Evolutionary conservation across 441 rosid species (phyloP).

Genomic region (Adansonia gregorii): DNA sequence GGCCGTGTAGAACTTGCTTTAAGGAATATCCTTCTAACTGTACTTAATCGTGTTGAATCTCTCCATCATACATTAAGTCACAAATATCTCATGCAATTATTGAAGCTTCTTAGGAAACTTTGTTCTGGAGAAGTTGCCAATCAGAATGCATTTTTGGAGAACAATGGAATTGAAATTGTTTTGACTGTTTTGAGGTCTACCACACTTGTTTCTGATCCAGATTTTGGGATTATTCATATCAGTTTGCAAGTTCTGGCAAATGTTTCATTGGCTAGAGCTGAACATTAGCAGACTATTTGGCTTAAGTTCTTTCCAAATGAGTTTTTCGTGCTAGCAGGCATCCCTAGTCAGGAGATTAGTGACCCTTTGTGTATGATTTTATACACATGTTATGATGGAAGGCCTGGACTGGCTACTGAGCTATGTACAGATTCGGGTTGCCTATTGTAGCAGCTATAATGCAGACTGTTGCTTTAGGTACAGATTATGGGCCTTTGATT

Average conservation of each 20-base stretch:
- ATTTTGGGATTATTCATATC: constrained; percentile 47
- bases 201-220: constrained; percentile 34
- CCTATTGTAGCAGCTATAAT: constrained; percentile 48
- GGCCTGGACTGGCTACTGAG: constrained; percentile 39
- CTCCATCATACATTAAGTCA: constrained; percentile 37
- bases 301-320: constrained; percentile 50
- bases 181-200: constrained; percentile 38
- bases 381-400: constrained; percentile 66
- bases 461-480: constrained; percentile 61
- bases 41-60: constrained; percentile 49
- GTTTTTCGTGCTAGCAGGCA: constrained; percentile 48
- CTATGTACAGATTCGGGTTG: constrained; percentile 57
- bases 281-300: constrained; percentile 69
- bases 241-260: constrained; percentile 76
- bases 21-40: constrained; percentile 43
- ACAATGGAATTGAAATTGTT: constrained; percentile 47
- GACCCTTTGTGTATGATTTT: constrained; percentile 81
- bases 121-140: constrained; percentile 71
- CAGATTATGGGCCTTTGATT: not conserved
- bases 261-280: constrained; percentile 67
- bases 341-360: constrained; percentile 48
- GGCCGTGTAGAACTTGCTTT: constrained; percentile 74
- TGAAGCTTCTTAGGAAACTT: constrained; percentile 76
- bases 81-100: constrained; percentile 42
- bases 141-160: constrained; percentile 57